Evolutionary conservation across 148 eudicot genomes (phyloP).

Genomic region (Cornus kousa): DNA sequence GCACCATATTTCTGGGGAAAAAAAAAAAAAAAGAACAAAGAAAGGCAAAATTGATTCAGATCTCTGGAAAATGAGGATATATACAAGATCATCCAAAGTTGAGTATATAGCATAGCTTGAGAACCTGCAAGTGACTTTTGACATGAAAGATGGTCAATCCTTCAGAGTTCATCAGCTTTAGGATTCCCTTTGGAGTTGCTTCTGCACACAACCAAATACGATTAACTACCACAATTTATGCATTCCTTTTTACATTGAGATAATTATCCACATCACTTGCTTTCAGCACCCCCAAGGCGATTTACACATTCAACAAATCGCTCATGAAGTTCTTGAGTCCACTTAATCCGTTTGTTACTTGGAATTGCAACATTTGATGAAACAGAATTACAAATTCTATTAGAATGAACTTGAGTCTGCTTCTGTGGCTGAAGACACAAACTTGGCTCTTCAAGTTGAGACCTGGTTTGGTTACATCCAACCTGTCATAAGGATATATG

Average conservation of each 20-base stretch:
- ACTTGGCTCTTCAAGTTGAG: not conserved
- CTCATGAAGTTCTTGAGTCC: constrained; percentile 8
- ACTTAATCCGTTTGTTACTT: not conserved
- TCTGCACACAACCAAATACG: not conserved
- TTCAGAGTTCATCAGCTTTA: not conserved
- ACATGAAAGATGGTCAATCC: constrained; percentile 11
- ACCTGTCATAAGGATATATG: not conserved
- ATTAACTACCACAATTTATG: not conserved
- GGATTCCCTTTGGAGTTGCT: constrained; percentile 11
- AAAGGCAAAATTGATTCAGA: not conserved
- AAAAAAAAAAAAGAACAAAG: not conserved
- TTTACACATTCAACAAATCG: constrained; percentile 8
- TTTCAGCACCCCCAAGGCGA: constrained; percentile 10
- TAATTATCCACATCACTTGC: not conserved
- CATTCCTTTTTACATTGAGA: not conserved
- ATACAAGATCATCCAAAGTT: not conserved
- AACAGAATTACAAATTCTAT: not conserved
- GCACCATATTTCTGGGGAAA: not conserved
- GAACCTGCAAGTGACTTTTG: constrained; percentile 8
- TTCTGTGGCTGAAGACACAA: not conserved
- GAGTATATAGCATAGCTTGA: not conserved
- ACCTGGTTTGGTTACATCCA: not conserved
- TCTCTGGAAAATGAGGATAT: not conserved
- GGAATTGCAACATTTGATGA: not conserved
- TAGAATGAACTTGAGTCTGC: not conserved